Percentiles rank a stretch among this genome's conserved stretches.
Conservation (phyloP, 202 grass and related monocot genomes). For the Saccharum hybrid region DNA sequence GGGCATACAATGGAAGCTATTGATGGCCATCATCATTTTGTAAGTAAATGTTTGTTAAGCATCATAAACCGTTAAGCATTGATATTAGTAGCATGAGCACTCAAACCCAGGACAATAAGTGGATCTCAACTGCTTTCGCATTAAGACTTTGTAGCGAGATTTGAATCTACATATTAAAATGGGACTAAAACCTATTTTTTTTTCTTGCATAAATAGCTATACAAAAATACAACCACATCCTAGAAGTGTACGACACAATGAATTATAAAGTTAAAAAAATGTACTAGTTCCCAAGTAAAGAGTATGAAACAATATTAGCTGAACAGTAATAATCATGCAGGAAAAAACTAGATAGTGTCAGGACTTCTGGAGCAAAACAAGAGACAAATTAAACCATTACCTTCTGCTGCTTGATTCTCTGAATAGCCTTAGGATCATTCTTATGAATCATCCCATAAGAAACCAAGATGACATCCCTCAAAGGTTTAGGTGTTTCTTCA, state of each 20-base stretch:
- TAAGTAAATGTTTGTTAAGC: neutral
- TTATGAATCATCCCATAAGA: conserved; percentile 88
- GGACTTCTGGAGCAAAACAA: conserved; percentile 18
- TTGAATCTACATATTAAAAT: neutral
- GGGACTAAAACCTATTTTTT: neutral
- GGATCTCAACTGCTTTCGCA: conserved; percentile 22
- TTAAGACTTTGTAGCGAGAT: neutral
- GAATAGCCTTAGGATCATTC: conserved; percentile 76
- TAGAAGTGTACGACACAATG: neutral
- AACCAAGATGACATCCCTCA: conserved; percentile 87
- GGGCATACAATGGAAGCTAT: conserved; percentile 25
- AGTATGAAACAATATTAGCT: neutral
- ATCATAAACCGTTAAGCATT: conserved; percentile 1
- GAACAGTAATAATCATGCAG: neutral
- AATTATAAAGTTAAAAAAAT: neutral
- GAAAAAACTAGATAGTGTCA: neutral
- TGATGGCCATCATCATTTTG: conserved; percentile 4
- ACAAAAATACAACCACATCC: neutral
- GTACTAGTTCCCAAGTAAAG: neutral
- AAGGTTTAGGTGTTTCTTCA: conserved; percentile 84
- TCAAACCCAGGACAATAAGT: neutral
- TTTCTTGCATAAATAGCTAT: neutral
- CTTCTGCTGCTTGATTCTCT: conserved; percentile 95
- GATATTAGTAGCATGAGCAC: conserved; percentile 15
- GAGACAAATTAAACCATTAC: conserved; percentile 45